A percentile compares a stretch with the other conserved stretches of the same genome.
These are phyloP conservation scores for Zizania latifolia DNA, from an alignment of 176 grass and related monocot genomes.

Conservation along the genomic window DNA sequence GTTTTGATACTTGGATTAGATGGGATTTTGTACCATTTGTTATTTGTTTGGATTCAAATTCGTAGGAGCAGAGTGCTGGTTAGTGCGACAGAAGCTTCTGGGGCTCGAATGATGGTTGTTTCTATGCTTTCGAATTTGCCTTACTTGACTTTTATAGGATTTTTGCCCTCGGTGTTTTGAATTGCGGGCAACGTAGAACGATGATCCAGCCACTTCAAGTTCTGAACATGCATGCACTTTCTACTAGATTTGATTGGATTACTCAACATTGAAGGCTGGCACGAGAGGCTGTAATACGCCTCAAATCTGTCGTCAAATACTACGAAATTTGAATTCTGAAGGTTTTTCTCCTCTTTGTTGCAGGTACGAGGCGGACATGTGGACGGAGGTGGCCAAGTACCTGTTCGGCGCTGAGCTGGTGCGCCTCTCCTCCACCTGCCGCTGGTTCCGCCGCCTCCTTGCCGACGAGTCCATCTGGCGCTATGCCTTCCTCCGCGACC, in stretches of 20 bases:
- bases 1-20: background rate
- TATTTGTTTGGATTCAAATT: background rate
- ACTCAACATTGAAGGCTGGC: background rate
- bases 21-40: background rate
- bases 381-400: slow-evolving; percentile 92
- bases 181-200: too few species aligned
- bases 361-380: slow-evolving; percentile 74
- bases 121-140: background rate
- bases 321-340: slow-evolving; percentile 13
- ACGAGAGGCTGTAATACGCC: background rate
- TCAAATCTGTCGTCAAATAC: background rate
- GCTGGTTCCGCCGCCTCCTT: slow-evolving; percentile 66
- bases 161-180: too few species aligned
- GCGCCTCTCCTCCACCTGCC: slow-evolving; percentile 44
- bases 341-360: background rate
- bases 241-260: background rate
- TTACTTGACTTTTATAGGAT: too few species aligned
- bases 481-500: slow-evolving; percentile 75
- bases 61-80: background rate
- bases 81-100: background rate
- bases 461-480: slow-evolving; percentile 76
- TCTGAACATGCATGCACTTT: too few species aligned
- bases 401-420: slow-evolving; percentile 66
- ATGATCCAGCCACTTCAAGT: too few species aligned
- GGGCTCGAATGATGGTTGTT: background rate